Evolutionary conservation across 2,329 filamentous ascomycete species (phyloP).

Genomic region (Xylariaceae sp.): DNA sequence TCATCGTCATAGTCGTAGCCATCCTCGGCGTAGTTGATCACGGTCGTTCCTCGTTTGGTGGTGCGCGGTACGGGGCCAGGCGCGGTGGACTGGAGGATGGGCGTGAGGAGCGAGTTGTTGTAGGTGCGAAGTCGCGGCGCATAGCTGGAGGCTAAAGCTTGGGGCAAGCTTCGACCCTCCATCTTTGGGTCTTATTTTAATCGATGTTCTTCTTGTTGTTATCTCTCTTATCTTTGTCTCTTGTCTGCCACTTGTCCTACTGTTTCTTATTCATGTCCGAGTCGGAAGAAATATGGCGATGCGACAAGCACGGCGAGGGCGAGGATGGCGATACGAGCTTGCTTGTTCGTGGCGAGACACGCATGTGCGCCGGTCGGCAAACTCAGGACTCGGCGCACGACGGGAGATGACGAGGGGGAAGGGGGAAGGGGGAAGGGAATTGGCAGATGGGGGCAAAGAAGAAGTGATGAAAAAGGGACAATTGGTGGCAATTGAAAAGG

Average conservation of each 20-base stretch:
- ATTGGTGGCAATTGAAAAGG: no score
- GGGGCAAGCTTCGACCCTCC: conserved; percentile 53
- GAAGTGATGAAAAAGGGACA: no score
- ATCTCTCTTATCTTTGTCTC: neutral
- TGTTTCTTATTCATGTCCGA: neutral
- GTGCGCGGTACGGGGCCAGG: conserved; percentile 67
- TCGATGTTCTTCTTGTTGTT: neutral
- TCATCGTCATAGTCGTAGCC: conserved; percentile 76
- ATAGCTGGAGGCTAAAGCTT: conserved; percentile 87
- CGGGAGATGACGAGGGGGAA: no score
- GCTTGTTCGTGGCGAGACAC: no score
- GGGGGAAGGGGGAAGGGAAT: no score
- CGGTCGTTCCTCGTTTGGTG: conserved; percentile 94
- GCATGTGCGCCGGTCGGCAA: no score
- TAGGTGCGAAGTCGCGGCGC: conserved; percentile 85
- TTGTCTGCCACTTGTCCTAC: neutral
- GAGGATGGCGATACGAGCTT: neutral
- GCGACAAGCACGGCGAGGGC: neutral
- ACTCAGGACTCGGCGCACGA: no score
- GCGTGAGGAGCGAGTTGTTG: conserved; percentile 85
- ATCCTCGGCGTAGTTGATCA: conserved; percentile 97
- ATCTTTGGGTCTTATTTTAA: conserved; percentile 31
- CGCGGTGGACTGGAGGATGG: conserved; percentile 66
- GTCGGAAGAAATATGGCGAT: neutral
- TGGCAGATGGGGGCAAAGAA: no score